Percentiles rank a stretch among this genome's conserved stretches.
Conservation (phyloP, 306 rosid genomes). For the Vicia villosa region DNA sequence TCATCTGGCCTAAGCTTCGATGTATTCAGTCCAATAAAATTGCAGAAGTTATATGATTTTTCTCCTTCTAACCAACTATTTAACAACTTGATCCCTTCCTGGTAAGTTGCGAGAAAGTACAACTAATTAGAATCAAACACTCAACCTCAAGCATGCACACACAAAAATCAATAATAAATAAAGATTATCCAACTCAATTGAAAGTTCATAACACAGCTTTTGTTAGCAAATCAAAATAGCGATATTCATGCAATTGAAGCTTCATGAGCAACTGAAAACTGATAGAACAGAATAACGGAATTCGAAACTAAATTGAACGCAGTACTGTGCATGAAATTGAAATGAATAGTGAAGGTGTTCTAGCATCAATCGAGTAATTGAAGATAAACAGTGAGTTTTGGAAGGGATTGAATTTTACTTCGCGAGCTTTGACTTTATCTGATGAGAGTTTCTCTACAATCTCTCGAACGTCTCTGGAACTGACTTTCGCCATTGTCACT, state of each 20-base stretch:
- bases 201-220: neutral
- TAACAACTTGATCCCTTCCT: slow-evolving; percentile 88
- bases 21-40: slow-evolving; percentile 66
- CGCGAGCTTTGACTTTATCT: slow-evolving; percentile 84
- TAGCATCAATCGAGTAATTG: slow-evolving; percentile 15
- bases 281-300: neutral
- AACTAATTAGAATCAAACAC: slow-evolving; percentile 27
- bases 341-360: slow-evolving; percentile 13
- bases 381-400: slow-evolving; percentile 6
- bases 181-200: slow-evolving; percentile 16
- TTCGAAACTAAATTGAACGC: slow-evolving; percentile 14
- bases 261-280: neutral
- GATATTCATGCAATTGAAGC: neutral
- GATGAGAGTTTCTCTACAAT: slow-evolving; percentile 78
- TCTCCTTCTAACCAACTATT: slow-evolving; percentile 96
- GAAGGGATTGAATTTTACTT: slow-evolving; percentile 49
- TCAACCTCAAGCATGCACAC: neutral
- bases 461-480: slow-evolving; percentile 78
- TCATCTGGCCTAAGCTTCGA: slow-evolving; percentile 74
- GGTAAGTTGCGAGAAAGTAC: slow-evolving; percentile 9
- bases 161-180: slow-evolving; percentile 12
- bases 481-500: slow-evolving; percentile 48
- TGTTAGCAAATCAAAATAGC: neutral
- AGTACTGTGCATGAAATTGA: slow-evolving; percentile 3
- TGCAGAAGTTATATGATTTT: slow-evolving; percentile 62